These are phyloP conservation scores for Globisporangium spiculum DNA, from an alignment of 352 stramenopile genomes.

Conservation along the genomic window DNA sequence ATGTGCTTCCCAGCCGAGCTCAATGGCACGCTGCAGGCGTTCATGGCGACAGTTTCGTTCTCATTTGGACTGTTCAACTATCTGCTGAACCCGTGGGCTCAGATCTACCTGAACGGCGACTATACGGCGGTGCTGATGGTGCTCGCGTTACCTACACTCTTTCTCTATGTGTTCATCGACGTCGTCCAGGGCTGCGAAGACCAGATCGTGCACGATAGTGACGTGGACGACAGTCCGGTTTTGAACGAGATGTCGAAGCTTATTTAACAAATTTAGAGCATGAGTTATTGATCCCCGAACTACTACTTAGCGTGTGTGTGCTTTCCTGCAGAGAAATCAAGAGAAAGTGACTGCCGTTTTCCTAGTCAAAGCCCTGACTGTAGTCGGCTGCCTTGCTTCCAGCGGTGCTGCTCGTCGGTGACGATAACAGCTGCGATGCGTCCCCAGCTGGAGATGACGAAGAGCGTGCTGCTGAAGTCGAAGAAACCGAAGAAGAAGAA, in stretches of 20 bases:
- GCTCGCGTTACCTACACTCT: conserved; percentile 48
- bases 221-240: conserved; percentile 17
- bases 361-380: conserved; percentile 61
- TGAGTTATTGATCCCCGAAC: not conserved
- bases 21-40: conserved; percentile 77
- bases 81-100: conserved; percentile 68
- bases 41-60: conserved; percentile 69
- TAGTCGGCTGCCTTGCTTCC: conserved; percentile 28
- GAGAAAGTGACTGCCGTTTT: not conserved
- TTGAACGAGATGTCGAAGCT: conserved; percentile 41
- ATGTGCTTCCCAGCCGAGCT: conserved; percentile 78
- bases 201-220: conserved; percentile 40
- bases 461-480: not conserved
- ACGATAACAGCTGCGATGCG: not conserved
- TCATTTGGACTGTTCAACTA: conserved; percentile 73
- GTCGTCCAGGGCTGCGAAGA: conserved; percentile 63
- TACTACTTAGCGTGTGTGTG: not conserved
- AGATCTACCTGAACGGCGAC: conserved; percentile 62
- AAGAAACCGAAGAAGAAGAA: conserved; percentile 11
- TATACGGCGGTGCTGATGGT: conserved; percentile 58
- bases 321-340: not conserved
- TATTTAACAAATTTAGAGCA: conserved; percentile 24
- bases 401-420: not conserved
- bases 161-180: conserved; percentile 66
- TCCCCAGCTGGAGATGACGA: conserved; percentile 12